Conservation (phyloP, 371 early-diverging fungal species). For the Apophysomyces variabilis region DNA sequence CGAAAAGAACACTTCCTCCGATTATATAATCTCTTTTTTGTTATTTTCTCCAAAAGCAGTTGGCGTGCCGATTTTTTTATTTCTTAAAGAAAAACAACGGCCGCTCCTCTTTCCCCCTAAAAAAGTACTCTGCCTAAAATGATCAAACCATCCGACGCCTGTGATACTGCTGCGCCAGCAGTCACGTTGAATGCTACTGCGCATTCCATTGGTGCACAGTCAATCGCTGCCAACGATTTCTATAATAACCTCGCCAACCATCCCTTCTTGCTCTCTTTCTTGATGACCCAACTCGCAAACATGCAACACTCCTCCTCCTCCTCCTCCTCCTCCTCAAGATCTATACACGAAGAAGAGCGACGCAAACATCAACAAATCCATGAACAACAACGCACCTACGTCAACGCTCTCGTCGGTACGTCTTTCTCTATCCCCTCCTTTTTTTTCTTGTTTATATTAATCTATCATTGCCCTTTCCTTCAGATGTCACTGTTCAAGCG, state of each 20-base stretch:
- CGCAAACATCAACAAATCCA: slow-evolving; percentile 16
- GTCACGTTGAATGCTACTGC: slow-evolving; percentile 14
- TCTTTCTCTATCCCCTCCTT: neutral
- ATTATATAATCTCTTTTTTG: slow-evolving; percentile 4
- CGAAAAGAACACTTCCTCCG: neutral
- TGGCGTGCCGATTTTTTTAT: slow-evolving; percentile 4
- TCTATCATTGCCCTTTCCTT: slow-evolving; percentile 1
- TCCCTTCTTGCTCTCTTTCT: slow-evolving; percentile 21
- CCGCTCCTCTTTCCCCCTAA: neutral
- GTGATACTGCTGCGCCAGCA: slow-evolving; percentile 7
- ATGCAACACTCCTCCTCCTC: slow-evolving; percentile 1
- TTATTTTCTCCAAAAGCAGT: slow-evolving; percentile 1
- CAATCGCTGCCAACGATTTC: slow-evolving; percentile 27
- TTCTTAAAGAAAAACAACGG: neutral
- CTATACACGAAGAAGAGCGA: slow-evolving; percentile 16
- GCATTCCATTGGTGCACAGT: slow-evolving; percentile 18
- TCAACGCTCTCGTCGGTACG: slow-evolving; percentile 45
- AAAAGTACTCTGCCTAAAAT: neutral
- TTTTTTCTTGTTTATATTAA: neutral
- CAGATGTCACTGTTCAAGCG: slow-evolving; percentile 59
- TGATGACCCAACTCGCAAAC: slow-evolving; percentile 24
- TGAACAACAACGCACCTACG: slow-evolving; percentile 39
- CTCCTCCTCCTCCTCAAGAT: slow-evolving; percentile 1
- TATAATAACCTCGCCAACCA: slow-evolving; percentile 14
- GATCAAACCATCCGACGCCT: neutral